A percentile compares a stretch with the other conserved stretches of the same genome.
These are phyloP conservation scores for Monosporascus sp. DNA, from an alignment of 2,329 filamentous ascomycete species.

Conservation along the genomic window DNA sequence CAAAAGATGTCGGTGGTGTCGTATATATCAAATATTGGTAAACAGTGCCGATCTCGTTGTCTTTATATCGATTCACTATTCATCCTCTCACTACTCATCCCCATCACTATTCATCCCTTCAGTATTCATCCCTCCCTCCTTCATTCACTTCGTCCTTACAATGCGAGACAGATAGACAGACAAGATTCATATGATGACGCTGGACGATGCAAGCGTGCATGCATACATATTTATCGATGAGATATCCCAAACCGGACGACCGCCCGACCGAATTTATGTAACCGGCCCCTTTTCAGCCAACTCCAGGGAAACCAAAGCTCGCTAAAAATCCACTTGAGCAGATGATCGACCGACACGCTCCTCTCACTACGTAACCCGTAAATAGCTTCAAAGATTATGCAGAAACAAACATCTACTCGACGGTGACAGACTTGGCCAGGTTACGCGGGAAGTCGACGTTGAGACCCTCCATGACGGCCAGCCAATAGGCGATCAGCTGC, in stretches of 20 bases:
- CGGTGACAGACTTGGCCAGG: constrained; percentile 97
- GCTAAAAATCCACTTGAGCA: background rate
- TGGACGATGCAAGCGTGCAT: background rate
- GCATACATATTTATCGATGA: background rate
- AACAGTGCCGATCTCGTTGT: background rate
- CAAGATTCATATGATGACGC: background rate
- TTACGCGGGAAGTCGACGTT: constrained; percentile 99
- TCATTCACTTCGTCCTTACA: background rate
- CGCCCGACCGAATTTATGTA: background rate
- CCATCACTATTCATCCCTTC: background rate
- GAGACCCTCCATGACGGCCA: constrained; percentile 89
- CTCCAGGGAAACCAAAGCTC: constrained; percentile 14
- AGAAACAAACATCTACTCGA: constrained; percentile 62
- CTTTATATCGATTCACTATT: background rate
- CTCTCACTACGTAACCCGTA: background rate
- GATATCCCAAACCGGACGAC: background rate
- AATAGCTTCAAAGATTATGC: constrained; percentile 6
- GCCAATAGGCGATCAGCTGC: constrained; percentile 98
- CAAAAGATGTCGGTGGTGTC: too few species aligned
- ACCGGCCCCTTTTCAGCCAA: constrained; percentile 18
- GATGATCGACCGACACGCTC: too few species aligned
- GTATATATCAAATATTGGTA: background rate
- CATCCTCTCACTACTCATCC: background rate
- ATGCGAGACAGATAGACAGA: background rate
- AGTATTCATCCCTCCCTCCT: background rate